Conservation (phyloP, 164 flowering plant species). For the Nymphaea thermarum region DNA sequence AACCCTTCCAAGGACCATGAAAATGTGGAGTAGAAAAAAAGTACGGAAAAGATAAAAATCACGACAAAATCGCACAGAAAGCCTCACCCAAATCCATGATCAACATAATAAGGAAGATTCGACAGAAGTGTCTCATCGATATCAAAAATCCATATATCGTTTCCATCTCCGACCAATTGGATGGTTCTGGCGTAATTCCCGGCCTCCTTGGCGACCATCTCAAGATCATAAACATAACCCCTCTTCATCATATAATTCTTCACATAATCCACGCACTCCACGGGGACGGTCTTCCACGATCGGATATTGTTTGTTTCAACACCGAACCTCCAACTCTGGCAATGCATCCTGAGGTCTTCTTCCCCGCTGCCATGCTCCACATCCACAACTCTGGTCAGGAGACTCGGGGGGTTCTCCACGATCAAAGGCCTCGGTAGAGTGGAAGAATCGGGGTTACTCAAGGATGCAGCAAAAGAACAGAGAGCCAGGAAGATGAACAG, state of each 20-base stretch:
- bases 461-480: constrained; percentile 11
- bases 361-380: constrained; percentile 6
- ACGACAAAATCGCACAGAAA: neutral
- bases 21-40: neutral
- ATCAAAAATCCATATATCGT: constrained; percentile 83
- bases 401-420: constrained; percentile 19
- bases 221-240: constrained; percentile 49
- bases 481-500: constrained; percentile 12
- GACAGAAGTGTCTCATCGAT: constrained; percentile 85
- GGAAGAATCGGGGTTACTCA: constrained; percentile 19
- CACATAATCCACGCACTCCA: constrained; percentile 58
- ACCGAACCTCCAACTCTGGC: constrained; percentile 77
- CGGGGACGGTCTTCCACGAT: constrained; percentile 74
- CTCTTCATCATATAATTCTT: constrained; percentile 42
- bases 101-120: constrained; percentile 71
- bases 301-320: constrained; percentile 70
- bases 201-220: constrained; percentile 59
- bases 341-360: constrained; percentile 20
- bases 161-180: constrained; percentile 47
- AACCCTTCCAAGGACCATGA: neutral
- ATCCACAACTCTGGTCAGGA: constrained; percentile 2
- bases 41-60: neutral
- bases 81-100: constrained; percentile 65
- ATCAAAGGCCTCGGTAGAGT: constrained; percentile 53
- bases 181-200: constrained; percentile 33